Conservation (phyloP, 768 basidiomycete species). For the Podaxis carcinomalis region DNA sequence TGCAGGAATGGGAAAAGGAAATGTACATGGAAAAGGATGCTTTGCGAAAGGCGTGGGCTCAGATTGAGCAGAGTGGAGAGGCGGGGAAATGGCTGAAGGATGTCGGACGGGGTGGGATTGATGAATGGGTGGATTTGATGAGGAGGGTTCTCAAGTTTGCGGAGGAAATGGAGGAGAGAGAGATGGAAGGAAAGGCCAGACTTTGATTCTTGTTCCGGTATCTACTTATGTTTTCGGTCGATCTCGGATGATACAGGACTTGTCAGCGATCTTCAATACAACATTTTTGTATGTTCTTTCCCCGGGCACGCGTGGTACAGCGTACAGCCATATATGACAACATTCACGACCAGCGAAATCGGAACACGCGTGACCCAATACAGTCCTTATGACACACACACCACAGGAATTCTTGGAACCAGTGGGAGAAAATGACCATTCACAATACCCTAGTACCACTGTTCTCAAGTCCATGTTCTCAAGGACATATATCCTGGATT, state of each 20-base stretch:
- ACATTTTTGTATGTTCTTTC: not conserved
- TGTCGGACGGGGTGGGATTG: slow-evolving; percentile 53
- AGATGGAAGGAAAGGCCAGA: slow-evolving; percentile 7
- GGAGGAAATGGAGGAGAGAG: slow-evolving; percentile 18
- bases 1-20: slow-evolving; percentile 55
- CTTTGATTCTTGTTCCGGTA: not conserved
- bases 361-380: too few species aligned
- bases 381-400: not conserved
- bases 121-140: slow-evolving; percentile 59
- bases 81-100: slow-evolving; percentile 57
- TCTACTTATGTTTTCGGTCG: not conserved
- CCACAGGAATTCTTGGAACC: not conserved
- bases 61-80: slow-evolving; percentile 50
- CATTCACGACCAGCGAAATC: too few species aligned
- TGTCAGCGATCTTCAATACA: not conserved
- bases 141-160: slow-evolving; percentile 27
- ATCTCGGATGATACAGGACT: not conserved
- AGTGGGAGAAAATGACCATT: not conserved
- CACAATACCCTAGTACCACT: not conserved
- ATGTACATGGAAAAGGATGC: slow-evolving; percentile 43
- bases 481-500: not conserved
- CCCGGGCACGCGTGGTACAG: too few species aligned
- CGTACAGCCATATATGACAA: too few species aligned
- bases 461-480: too few species aligned
- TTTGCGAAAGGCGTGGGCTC: slow-evolving; percentile 54